phyloP scores from a whole-genome alignment of 2,329 filamentous ascomycete genomes.

The Pseudogymnoascus sp. region DNA sequence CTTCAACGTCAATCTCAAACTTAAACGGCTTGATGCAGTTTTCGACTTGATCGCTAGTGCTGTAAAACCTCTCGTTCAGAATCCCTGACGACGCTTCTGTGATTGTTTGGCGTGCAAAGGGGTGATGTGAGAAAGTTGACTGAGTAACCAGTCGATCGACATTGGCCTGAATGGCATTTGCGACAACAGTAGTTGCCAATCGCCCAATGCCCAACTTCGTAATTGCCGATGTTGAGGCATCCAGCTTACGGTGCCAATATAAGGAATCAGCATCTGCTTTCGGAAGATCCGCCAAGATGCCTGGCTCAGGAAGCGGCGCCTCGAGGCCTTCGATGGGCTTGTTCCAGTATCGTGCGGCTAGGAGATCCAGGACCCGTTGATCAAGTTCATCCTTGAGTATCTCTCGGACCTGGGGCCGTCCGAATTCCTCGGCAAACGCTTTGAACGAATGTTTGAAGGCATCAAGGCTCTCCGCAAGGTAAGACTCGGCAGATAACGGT shows the following conservation, averaged over 20 bases:
- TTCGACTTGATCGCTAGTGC: conserved; percentile 94
- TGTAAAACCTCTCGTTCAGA: conserved; percentile 88
- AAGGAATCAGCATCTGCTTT: conserved; percentile 77
- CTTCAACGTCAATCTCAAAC: conserved; percentile 91
- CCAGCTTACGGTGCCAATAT: conserved; percentile 91
- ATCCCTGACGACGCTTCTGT: conserved; percentile 84
- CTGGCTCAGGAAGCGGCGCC: conserved; percentile 54
- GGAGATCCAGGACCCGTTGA: conserved; percentile 84
- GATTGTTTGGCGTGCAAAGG: conserved; percentile 88
- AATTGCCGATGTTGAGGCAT: conserved; percentile 79
- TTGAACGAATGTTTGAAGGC: conserved; percentile 98
- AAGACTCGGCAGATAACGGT: conserved; percentile 88
- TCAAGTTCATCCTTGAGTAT: conserved; percentile 88
- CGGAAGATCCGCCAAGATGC: conserved; percentile 68
- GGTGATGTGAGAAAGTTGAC: conserved; percentile 82
- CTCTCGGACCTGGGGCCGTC: conserved; percentile 78
- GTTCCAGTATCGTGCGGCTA: conserved; percentile 96
- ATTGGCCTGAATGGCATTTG: conserved; percentile 75
- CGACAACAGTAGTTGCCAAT: conserved; percentile 84
- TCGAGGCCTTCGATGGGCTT: conserved; percentile 82
- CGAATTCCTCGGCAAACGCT: conserved; percentile 82
- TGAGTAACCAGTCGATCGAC: conserved; percentile 69
- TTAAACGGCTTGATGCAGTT: conserved; percentile 99
- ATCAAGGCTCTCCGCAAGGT: conserved; percentile 89
- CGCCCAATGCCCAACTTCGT: conserved; percentile 93